phyloP scores from a whole-genome alignment of 2,329 filamentous ascomycete genomes.

The Fusarium citri region DNA sequence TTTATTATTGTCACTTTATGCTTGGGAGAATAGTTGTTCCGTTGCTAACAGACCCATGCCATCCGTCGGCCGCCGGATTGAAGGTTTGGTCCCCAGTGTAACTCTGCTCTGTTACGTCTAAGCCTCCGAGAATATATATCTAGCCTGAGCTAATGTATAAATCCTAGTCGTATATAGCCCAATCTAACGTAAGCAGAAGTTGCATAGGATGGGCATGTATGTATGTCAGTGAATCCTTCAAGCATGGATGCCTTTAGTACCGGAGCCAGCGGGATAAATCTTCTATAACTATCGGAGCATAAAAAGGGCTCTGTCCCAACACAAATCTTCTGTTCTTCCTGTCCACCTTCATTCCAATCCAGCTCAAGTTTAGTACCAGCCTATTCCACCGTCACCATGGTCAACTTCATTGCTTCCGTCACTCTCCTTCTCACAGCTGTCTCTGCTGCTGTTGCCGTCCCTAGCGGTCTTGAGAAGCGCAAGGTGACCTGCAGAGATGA shows the following conservation, averaged over 20 bases:
- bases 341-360: too few species aligned
- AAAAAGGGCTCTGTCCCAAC: background rate
- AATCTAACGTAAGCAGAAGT: background rate
- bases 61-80: background rate
- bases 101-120: background rate
- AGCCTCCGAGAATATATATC: background rate
- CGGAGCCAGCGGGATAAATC: too few species aligned
- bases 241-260: background rate
- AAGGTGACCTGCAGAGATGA: conserved; percentile 11
- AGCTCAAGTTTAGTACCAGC: too few species aligned
- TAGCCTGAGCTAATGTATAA: background rate
- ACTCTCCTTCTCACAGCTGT: background rate
- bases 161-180: background rate
- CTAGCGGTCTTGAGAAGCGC: background rate
- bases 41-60: too few species aligned
- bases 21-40: fast-evolving
- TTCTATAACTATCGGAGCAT: too few species aligned
- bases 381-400: background rate
- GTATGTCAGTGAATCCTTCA: background rate
- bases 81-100: background rate
- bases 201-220: fast-evolving
- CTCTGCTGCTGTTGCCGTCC: conserved; percentile 3
- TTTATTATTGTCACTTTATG: background rate
- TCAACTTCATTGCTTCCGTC: conserved; percentile 11
- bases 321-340: too few species aligned